These are phyloP conservation scores for Ogataea polymorpha DNA, from an alignment of 805 yeast genomes.

Conservation along the genomic window DNA sequence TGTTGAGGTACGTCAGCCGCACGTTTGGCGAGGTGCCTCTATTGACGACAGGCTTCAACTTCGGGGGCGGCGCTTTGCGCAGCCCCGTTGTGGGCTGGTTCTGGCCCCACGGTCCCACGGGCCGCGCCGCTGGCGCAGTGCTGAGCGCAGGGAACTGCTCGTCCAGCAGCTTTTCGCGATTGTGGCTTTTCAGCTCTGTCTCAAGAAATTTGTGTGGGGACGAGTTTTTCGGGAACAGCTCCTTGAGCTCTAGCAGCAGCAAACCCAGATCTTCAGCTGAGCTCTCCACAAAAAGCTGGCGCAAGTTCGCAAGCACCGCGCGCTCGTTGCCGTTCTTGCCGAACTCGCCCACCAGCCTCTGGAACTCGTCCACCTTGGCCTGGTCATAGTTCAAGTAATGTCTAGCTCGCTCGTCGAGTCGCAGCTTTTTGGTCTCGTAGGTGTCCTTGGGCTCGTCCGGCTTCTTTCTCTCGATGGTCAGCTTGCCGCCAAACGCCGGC, in stretches of 20 bases:
- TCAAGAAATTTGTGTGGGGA: conserved; percentile 39
- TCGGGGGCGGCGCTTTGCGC: not conserved
- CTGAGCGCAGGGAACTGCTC: conserved; percentile 49
- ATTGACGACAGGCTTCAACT: conserved; percentile 7
- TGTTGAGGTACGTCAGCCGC: conserved; percentile 14
- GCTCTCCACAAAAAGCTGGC: conserved; percentile 41
- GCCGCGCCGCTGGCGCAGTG: conserved; percentile 4
- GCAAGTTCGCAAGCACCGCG: conserved; percentile 47
- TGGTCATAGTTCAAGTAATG: conserved; percentile 63
- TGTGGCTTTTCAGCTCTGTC: conserved; percentile 27
- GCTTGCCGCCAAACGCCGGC: conserved; percentile 24
- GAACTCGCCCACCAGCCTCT: conserved; percentile 45
- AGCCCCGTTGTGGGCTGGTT: not conserved
- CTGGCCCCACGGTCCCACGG: conserved; percentile 8
- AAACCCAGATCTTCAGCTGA: conserved; percentile 50
- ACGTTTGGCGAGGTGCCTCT: conserved; percentile 13
- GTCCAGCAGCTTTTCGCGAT: conserved; percentile 24
- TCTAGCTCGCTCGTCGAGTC: conserved; percentile 83
- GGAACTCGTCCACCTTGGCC: conserved; percentile 46
- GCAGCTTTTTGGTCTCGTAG: conserved; percentile 47
- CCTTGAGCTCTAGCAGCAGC: conserved; percentile 58
- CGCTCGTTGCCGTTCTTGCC: conserved; percentile 44
- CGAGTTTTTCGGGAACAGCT: conserved; percentile 49
- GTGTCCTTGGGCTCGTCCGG: conserved; percentile 35
- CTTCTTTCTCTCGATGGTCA: conserved; percentile 14